Percentiles rank a stretch among this genome's conserved stretches.
Evolutionary conservation across 2,329 filamentous ascomycete species (phyloP).

Genomic region (Diaporthe citriasiana): DNA sequence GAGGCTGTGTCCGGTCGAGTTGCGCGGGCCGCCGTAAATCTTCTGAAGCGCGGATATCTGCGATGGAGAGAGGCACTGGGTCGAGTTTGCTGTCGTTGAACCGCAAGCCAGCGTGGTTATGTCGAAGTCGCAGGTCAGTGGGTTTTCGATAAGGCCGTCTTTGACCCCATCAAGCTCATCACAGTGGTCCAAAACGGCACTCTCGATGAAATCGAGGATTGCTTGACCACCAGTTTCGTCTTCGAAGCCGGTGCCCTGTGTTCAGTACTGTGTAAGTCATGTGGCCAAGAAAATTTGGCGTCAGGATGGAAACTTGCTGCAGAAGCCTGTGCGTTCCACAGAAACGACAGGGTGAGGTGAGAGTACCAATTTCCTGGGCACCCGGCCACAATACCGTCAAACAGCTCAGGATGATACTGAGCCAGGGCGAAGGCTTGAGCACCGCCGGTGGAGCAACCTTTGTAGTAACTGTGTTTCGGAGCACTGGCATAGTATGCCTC

Average conservation of each 20-base stretch:
- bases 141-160: constrained; percentile 10
- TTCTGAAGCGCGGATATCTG: constrained; percentile 2
- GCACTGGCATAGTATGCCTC: constrained; percentile 10
- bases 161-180: constrained; percentile 13
- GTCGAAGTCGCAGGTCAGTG: constrained; percentile 14
- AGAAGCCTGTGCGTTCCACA: constrained; percentile 30
- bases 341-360: constrained; percentile 7
- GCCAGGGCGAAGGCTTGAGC: constrained; percentile 5
- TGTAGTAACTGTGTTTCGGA: constrained; percentile 24
- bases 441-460: constrained; percentile 8
- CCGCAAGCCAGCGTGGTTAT: constrained; percentile 1
- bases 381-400: constrained; percentile 17
- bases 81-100: background rate
- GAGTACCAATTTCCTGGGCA: constrained; percentile 14
- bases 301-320: background rate
- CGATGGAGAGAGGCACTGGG: background rate
- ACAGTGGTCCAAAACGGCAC: background rate
- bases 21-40: constrained; percentile 17
- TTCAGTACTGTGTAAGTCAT: background rate
- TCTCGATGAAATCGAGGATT: background rate
- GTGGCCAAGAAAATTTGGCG: background rate
- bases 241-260: background rate
- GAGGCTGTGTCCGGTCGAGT: constrained; percentile 14
- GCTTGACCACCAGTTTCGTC: background rate
- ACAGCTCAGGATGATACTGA: constrained; percentile 15